Evolutionary conservation across 192 early-diverging fungal species (phyloP).

Genomic region (Podila epicladia): DNA sequence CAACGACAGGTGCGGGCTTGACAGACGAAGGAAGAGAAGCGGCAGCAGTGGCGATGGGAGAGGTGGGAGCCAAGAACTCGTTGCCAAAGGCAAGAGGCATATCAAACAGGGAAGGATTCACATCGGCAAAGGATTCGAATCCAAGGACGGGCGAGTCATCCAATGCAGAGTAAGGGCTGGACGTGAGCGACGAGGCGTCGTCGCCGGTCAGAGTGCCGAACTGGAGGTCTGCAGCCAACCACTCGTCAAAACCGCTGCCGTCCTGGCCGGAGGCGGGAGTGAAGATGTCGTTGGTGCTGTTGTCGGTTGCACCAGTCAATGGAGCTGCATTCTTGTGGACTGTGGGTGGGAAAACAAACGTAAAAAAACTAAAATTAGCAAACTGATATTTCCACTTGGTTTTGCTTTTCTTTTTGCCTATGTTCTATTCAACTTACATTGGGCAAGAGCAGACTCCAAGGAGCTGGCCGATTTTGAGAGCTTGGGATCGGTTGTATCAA

Average conservation of each 20-base stretch:
- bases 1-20: not conserved
- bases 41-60: conserved; percentile 1
- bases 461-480: conserved; percentile 43
- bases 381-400: not conserved
- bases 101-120: conserved; percentile 37
- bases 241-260: conserved; percentile 45
- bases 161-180: conserved; percentile 39
- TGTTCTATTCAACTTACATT: conserved; percentile 23
- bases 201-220: conserved; percentile 25
- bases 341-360: not conserved
- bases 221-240: conserved; percentile 46
- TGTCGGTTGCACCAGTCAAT: conserved; percentile 1
- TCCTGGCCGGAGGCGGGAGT: conserved; percentile 8
- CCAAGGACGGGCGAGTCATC: conserved; percentile 44
- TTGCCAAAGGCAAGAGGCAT: conserved; percentile 18
- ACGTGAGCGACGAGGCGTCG: conserved; percentile 33
- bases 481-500: conserved; percentile 40
- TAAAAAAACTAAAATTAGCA: not conserved
- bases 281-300: conserved; percentile 11
- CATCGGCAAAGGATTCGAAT: conserved; percentile 29
- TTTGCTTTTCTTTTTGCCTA: too few relatives aligned
- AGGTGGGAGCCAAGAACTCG: not conserved
- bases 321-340: conserved; percentile 37
- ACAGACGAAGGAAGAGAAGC: not conserved
- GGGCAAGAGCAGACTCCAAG: conserved; percentile 46